Evolutionary conservation across 768 basidiomycete species (phyloP).

Genomic region (Boletus huronensis): DNA sequence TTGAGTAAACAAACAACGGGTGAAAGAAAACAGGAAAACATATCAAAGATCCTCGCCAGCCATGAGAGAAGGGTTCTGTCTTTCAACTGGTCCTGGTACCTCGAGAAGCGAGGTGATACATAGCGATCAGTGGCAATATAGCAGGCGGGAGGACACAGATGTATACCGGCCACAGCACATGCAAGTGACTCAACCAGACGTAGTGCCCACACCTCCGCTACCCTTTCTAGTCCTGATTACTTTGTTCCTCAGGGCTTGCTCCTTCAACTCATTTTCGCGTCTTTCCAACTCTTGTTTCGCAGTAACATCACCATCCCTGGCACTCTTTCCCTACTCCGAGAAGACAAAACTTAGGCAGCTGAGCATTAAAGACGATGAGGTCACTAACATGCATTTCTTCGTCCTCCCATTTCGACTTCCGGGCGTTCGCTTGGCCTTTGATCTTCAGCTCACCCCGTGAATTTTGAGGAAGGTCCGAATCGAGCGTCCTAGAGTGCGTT

Average conservation of each 20-base stretch:
- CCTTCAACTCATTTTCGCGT: constrained; percentile 78
- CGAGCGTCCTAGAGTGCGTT: constrained; percentile 21
- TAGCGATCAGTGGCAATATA: constrained; percentile 23
- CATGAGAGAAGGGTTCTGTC: constrained; percentile 18
- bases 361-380: constrained; percentile 3
- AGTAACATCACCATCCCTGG: constrained; percentile 2
- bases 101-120: constrained; percentile 17
- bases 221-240: constrained; percentile 69
- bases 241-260: constrained; percentile 78
- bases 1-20: constrained; percentile 20
- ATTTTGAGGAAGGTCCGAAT: constrained; percentile 32
- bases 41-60: constrained; percentile 18
- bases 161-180: constrained; percentile 18
- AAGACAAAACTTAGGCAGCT: constrained; percentile 7
- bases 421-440: constrained; percentile 63
- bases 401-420: constrained; percentile 54
- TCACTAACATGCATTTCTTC: constrained; percentile 30
- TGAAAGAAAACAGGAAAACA: constrained; percentile 11
- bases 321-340: constrained; percentile 21
- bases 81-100: constrained; percentile 25
- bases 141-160: constrained; percentile 12
- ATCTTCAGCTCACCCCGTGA: constrained; percentile 60
- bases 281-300: constrained; percentile 52
- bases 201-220: constrained; percentile 23
- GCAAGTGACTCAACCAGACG: constrained; percentile 19